phyloP scores from a whole-genome alignment of 805 yeast genomes.

The Ogataea ganodermae region DNA sequence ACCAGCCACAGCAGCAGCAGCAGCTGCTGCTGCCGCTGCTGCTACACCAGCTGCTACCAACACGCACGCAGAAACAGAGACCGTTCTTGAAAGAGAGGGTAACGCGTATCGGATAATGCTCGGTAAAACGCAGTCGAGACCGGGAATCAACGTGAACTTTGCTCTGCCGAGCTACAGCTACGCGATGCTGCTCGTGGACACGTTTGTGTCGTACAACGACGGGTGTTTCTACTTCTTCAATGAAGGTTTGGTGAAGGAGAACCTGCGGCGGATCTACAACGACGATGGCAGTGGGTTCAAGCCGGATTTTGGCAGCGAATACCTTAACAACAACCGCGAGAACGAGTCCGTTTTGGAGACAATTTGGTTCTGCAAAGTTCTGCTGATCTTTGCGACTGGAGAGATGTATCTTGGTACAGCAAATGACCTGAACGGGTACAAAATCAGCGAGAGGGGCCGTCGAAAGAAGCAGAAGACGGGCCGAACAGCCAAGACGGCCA shows the following conservation, averaged over 20 bases:
- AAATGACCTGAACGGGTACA: slow-evolving; percentile 57
- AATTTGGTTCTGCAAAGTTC: slow-evolving; percentile 77
- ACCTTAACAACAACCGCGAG: slow-evolving; percentile 32
- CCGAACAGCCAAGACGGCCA: slow-evolving; percentile 31
- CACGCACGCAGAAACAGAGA: slow-evolving; percentile 37
- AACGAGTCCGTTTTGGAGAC: slow-evolving; percentile 65
- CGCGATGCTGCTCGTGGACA: slow-evolving; percentile 73
- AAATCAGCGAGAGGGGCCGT: slow-evolving; percentile 29
- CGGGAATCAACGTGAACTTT: slow-evolving; percentile 69
- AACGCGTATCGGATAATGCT: slow-evolving; percentile 72
- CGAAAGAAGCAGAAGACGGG: slow-evolving; percentile 24
- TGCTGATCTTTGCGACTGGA: slow-evolving; percentile 74
- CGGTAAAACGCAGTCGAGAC: slow-evolving; percentile 66
- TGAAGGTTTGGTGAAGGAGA: slow-evolving; percentile 75
- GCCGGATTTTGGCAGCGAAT: slow-evolving; percentile 33
- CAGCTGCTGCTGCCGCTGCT: neutral
- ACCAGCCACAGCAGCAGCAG: neutral
- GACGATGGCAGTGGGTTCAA: slow-evolving; percentile 39
- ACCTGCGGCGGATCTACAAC: slow-evolving; percentile 62
- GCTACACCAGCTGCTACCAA: neutral
- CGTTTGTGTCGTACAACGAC: slow-evolving; percentile 76
- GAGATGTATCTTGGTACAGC: slow-evolving; percentile 83
- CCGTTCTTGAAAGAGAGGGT: slow-evolving; percentile 72
- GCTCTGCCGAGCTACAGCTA: slow-evolving; percentile 75
- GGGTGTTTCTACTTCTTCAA: slow-evolving; percentile 85